These are phyloP conservation scores for Colletotrichum tabaci DNA, from an alignment of 2,329 filamentous ascomycete species.

Conservation along the genomic window DNA sequence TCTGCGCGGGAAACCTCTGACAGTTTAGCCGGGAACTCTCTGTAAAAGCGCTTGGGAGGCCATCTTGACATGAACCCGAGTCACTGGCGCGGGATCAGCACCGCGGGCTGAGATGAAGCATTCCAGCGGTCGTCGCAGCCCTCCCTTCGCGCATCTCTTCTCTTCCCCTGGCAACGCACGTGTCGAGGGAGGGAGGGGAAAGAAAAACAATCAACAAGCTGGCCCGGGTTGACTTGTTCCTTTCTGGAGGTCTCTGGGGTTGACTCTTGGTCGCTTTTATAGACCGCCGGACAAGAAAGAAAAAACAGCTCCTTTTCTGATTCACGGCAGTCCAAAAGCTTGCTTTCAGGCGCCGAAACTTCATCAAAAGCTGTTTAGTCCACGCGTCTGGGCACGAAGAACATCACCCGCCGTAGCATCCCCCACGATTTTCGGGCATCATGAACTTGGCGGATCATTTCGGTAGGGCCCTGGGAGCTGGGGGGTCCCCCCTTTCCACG, in stretches of 20 bases:
- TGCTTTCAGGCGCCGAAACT: no score
- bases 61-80: not conserved
- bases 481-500: no score
- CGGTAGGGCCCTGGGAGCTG: conserved; percentile 3
- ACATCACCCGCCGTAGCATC: no score
- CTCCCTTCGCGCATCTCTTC: not conserved
- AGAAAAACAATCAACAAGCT: conserved; percentile 7
- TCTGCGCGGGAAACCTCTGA: no score
- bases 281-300: no score
- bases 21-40: no score
- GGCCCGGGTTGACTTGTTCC: not conserved
- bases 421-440: not conserved
- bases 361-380: no score
- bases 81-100: not conserved
- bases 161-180: conserved; percentile 25
- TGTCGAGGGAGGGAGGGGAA: not conserved
- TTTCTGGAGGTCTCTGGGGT: not conserved
- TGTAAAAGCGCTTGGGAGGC: no score
- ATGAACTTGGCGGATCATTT: conserved; percentile 29
- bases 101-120: conserved; percentile 24
- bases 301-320: no score
- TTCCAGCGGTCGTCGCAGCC: conserved; percentile 19
- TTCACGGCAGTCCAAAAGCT: no score
- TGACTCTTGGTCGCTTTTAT: no score
- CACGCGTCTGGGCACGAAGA: no score